These are phyloP conservation scores for Aspergillus asperescens DNA, from an alignment of 495 filamentous ascomycete genomes.

Conservation along the genomic window DNA sequence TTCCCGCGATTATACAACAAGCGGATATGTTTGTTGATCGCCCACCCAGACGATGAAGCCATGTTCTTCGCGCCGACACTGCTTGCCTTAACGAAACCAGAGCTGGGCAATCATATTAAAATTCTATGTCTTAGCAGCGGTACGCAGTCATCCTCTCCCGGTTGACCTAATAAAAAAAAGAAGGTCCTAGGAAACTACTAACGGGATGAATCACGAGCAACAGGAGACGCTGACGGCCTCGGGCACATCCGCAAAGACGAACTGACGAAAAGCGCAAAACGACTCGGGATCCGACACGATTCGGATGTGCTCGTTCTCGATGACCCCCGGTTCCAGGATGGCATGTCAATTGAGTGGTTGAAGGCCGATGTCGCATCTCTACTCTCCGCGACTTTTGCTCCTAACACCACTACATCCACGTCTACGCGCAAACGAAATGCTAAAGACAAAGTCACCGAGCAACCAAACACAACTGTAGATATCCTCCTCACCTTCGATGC, in stretches of 20 bases:
- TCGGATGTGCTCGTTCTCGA: constrained; percentile 81
- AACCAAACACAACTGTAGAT: constrained; percentile 64
- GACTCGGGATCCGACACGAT: constrained; percentile 65
- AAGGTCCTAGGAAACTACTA: too few species aligned
- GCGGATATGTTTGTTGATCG: constrained; percentile 84
- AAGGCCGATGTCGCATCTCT: constrained; percentile 60
- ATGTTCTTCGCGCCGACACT: constrained; percentile 98
- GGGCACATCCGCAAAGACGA: constrained; percentile 78
- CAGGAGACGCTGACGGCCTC: constrained; percentile 80
- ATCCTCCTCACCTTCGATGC: constrained; percentile 83
- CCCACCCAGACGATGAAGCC: constrained; percentile 96
- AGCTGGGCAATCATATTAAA: constrained; percentile 80
- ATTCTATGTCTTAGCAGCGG: constrained; percentile 88
- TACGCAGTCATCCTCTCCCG: constrained; percentile 27
- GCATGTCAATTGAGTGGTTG: constrained; percentile 74
- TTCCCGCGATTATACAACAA: constrained; percentile 72
- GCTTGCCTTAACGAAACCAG: constrained; percentile 66
- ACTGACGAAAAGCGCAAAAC: constrained; percentile 67
- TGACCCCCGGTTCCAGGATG: constrained; percentile 75
- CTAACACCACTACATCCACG: constrained; percentile 22
- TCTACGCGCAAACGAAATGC: constrained; percentile 16
- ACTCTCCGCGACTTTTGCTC: constrained; percentile 63
- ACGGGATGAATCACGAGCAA: too few species aligned
- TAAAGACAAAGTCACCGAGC: constrained; percentile 22
- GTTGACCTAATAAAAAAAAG: background rate